Base-by-base conservation (phyloP, 805 yeast genomes). In the Wickerhamiella occidentalis region DNA sequence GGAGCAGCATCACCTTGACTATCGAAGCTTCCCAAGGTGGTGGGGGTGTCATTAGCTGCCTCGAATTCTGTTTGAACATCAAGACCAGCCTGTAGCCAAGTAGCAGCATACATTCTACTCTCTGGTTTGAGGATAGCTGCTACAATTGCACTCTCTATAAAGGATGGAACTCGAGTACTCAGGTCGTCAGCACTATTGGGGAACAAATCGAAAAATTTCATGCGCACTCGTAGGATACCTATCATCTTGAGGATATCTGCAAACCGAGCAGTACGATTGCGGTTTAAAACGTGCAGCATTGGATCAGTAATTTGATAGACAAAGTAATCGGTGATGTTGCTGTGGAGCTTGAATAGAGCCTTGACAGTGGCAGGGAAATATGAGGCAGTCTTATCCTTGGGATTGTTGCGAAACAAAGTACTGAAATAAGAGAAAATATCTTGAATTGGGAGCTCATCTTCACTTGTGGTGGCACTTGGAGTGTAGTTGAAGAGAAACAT, bases 111-210 rank as follows among this genome's bases (percentile, higher is more conserved):
- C 15, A 70, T 63, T 51, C 97, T 72, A 28, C 90, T 78, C 59
- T 84, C 92, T 0, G 96, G 95, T 1, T 90, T 72, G 28, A 85
- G 68, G 15, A 88, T 74, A 1, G 87, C 85, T 55, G 82, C 77
- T 0, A 76, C 70, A 30, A 88, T 68, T 12, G 92, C 85, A 2
- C 87, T 72, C 63, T 90, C 97, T 49, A 90, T 71, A 61, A 87
- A 81, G 1, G 95, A 82, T 3, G 96, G 96, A 17, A 88, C 74
- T 54, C 59, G 57, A 6, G 58, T 54, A 19, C 55, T 49, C 25
- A 56, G 52, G 9, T 59, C 58, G 26, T 52, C 50, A 15, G 49
- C 49, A 3, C 50, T 45, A 3, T 72, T 69, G 37, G 72, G 73
- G 54, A 76, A 76, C 36, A 79, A 58, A 44, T 74, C 76, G 21